Base-by-base conservation (phyloP, 177 flowering plant genomes). In the Tripterygium wilfordii region DNA sequence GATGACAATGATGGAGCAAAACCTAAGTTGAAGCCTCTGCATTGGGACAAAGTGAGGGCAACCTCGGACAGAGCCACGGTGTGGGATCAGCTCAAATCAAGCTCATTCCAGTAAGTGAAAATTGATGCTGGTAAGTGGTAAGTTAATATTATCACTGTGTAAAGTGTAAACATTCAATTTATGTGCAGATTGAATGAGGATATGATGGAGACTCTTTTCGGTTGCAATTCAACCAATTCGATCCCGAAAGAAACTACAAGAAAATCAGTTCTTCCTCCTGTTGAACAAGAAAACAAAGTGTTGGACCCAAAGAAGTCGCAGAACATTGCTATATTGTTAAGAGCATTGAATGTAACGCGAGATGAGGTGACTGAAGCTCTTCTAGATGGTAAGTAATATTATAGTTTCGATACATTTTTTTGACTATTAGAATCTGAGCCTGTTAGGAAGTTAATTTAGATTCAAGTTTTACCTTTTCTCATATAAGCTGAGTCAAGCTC, bases 31-130 rank as follows among this genome's bases (percentile, higher is more conserved):
- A 94, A 83, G 79, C 88, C 97, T 46, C 67, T 94, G 62, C 97
- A 94, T 42, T 94, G 99, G 99, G 99, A 94, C 65, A 89, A 94
- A 77, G 99, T 94, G 15, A 58, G 92, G 15, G 95, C 99, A 21
- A 80, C 76, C 46, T 87, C 99, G 20, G 96, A 87, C 49, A 68
- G 90, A 54, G 95, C 80, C 48, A 94, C 83, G 16, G 97, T 94
- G 26, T 94, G 99, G 99, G 99, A 94, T 64, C 88, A 81, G 60
- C 68, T 94, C 46, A 86, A 87, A 59, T 76, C 95, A 12, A 78
- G 95, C 75, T 87, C 97, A 16, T 94, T 94, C 52, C 88, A 94
- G 99, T 94, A 71, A 86, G 96, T 62, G n/a, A 35, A 41, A 21
- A 27, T 26, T 12, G 8, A 12, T 30, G 33, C 33, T 30, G 33